Conservation (phyloP, 1,284 basidiomycete genomes). For the Chiua sp. region DNA sequence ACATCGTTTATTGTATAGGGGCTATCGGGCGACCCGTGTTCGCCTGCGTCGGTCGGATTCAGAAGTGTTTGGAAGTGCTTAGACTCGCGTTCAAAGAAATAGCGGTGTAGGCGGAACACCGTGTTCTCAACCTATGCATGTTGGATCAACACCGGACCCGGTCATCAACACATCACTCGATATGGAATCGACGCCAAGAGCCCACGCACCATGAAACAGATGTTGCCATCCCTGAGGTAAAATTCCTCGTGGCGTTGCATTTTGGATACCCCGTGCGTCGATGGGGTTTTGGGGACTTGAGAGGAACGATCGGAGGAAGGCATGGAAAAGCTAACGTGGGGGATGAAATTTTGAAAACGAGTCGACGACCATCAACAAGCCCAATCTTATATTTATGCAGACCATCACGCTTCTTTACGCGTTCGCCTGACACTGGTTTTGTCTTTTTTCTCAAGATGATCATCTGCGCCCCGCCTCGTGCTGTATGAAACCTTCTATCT, state of each 20-base stretch:
- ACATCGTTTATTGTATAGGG: slow-evolving; percentile 38
- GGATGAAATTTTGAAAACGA: no score
- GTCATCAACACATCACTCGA: background rate
- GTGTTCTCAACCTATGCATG: slow-evolving; percentile 50
- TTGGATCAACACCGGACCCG: background rate
- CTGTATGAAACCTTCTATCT: slow-evolving; percentile 3
- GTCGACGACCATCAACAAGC: background rate
- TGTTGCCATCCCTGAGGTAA: slow-evolving; percentile 25
- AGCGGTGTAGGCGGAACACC: slow-evolving; percentile 62
- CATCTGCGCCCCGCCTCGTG: slow-evolving; percentile 11
- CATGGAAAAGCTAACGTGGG: background rate
- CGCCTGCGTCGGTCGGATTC: slow-evolving; percentile 31
- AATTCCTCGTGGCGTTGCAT: slow-evolving; percentile 10
- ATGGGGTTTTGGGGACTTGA: background rate
- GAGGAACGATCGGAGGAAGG: background rate
- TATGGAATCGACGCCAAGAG: background rate
- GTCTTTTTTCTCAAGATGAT: slow-evolving; percentile 20
- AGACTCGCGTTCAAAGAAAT: slow-evolving; percentile 72
- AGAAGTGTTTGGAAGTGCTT: slow-evolving; percentile 47
- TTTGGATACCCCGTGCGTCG: background rate
- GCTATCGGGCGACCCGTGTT: slow-evolving; percentile 45
- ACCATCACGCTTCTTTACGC: slow-evolving; percentile 9
- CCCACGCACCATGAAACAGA: slow-evolving; percentile 26
- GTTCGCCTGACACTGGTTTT: background rate
- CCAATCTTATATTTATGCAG: slow-evolving; percentile 21